Conservation (phyloP, 225 moss, liverwort and hornwort species). For the Marchantia paleacea region DNA sequence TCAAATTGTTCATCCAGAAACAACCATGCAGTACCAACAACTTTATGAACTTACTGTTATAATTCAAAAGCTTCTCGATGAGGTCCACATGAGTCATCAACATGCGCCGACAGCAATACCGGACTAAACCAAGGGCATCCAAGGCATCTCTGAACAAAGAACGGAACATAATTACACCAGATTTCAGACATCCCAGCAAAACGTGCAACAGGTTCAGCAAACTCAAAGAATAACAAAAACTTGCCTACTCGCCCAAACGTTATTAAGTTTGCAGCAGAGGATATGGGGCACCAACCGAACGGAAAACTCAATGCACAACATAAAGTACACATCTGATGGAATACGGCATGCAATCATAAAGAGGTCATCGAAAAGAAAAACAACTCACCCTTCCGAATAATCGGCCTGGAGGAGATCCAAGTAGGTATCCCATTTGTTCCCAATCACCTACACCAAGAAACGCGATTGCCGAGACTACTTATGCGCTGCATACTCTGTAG, state of each 20-base stretch:
- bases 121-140: conserved; percentile 73
- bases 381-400: conserved; percentile 85
- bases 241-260: no score
- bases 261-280: no score
- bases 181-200: background rate
- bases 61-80: conserved; percentile 93
- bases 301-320: no score
- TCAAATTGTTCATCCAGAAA: background rate
- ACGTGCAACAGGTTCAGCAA: background rate
- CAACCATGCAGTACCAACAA: background rate
- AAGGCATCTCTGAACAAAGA: conserved; percentile 62
- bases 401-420: conserved; percentile 92
- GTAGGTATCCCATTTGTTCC: conserved; percentile 97
- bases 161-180: background rate
- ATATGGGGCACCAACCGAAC: no score
- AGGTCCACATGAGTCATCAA: conserved; percentile 98
- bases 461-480: no score
- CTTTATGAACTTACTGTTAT: conserved; percentile 58
- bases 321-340: no score
- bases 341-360: no score
- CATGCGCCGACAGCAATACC: conserved; percentile 97
- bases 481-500: no score
- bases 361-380: background rate
- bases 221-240: background rate
- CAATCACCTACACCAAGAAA: conserved; percentile 60